These are phyloP conservation scores for Albatrellus ellisii DNA, from an alignment of 768 basidiomycete genomes.

Conservation along the genomic window DNA sequence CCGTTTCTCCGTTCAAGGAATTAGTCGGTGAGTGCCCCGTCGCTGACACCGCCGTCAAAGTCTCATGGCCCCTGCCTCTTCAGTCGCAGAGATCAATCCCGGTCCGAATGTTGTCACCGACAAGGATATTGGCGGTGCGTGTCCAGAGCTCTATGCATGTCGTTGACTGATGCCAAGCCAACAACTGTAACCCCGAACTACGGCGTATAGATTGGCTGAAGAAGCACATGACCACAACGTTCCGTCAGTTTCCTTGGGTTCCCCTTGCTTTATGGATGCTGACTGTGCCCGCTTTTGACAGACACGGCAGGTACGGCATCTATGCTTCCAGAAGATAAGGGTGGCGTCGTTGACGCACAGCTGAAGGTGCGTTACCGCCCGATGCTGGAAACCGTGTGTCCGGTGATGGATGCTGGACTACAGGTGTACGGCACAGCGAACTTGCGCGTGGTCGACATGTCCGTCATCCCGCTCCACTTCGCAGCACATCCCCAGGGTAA, in stretches of 20 bases:
- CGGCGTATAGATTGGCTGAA: slow-evolving; percentile 1
- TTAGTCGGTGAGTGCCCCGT: too few relatives aligned
- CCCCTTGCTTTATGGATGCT: neutral
- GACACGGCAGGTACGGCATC: slow-evolving; percentile 14
- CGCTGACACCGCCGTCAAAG: too few relatives aligned
- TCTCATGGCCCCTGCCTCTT: too few relatives aligned
- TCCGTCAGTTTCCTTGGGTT: neutral
- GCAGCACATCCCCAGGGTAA: slow-evolving; percentile 28
- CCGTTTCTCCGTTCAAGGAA: slow-evolving; percentile 13
- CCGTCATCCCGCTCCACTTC: slow-evolving; percentile 41
- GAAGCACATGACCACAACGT: neutral
- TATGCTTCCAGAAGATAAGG: slow-evolving; percentile 14
- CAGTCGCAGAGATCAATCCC: slow-evolving; percentile 4
- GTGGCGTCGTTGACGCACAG: slow-evolving; percentile 15
- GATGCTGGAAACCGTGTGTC: neutral
- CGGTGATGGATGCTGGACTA: neutral
- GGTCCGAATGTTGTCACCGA: slow-evolving; percentile 8
- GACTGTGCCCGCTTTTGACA: neutral
- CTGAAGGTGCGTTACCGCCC: slow-evolving; percentile 4
- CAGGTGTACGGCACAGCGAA: slow-evolving; percentile 25
- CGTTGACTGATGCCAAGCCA: too few relatives aligned
- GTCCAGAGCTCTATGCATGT: too few relatives aligned
- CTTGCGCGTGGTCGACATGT: slow-evolving; percentile 44
- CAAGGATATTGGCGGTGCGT: too few relatives aligned
- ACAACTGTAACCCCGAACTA: too few relatives aligned